Conservation (phyloP, 805 yeast species). For the Kodamaea kakaduensis region DNA sequence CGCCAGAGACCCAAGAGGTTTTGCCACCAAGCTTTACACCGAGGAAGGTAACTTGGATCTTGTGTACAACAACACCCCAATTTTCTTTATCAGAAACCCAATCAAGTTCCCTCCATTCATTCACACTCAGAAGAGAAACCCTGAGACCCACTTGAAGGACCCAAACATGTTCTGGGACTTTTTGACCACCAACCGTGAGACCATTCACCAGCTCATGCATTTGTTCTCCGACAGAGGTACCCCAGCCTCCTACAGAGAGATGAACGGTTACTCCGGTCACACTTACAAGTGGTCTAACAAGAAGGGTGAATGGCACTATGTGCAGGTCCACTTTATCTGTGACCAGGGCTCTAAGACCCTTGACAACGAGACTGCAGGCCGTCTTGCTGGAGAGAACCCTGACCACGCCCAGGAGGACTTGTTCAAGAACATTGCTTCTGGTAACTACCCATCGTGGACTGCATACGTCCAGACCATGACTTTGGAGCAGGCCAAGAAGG, state of each 20-base stretch:
- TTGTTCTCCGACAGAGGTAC: slow-evolving; percentile 82
- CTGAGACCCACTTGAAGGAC: slow-evolving; percentile 72
- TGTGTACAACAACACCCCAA: slow-evolving; percentile 72
- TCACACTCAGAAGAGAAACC: slow-evolving; percentile 69
- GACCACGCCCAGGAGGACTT: slow-evolving; percentile 79
- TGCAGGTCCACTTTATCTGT: slow-evolving; percentile 68
- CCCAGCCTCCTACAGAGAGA: slow-evolving; percentile 67
- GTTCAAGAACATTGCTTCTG: slow-evolving; percentile 71
- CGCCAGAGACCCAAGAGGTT: slow-evolving; percentile 69
- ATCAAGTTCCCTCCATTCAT: slow-evolving; percentile 61
- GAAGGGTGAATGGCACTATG: slow-evolving; percentile 73
- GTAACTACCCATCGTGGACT: slow-evolving; percentile 82
- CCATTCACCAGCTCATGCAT: slow-evolving; percentile 68
- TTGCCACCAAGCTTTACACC: slow-evolving; percentile 60
- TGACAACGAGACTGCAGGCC: slow-evolving; percentile 64
- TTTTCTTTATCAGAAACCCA: slow-evolving; percentile 63
- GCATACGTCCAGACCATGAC: slow-evolving; percentile 85
- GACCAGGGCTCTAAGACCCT: slow-evolving; percentile 59
- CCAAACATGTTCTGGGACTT: slow-evolving; percentile 85
- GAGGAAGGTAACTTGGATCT: slow-evolving; percentile 68
- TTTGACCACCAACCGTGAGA: slow-evolving; percentile 67
- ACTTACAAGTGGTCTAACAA: slow-evolving; percentile 76
- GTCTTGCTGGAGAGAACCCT: slow-evolving; percentile 71
- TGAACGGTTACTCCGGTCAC: slow-evolving; percentile 85
- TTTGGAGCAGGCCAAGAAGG: slow-evolving; percentile 67